Percentiles rank a stretch among this genome's conserved stretches.
These are phyloP conservation scores for Thymus mandschuricus DNA, from an alignment of 257 asterid genomes.

Conservation along the genomic window DNA sequence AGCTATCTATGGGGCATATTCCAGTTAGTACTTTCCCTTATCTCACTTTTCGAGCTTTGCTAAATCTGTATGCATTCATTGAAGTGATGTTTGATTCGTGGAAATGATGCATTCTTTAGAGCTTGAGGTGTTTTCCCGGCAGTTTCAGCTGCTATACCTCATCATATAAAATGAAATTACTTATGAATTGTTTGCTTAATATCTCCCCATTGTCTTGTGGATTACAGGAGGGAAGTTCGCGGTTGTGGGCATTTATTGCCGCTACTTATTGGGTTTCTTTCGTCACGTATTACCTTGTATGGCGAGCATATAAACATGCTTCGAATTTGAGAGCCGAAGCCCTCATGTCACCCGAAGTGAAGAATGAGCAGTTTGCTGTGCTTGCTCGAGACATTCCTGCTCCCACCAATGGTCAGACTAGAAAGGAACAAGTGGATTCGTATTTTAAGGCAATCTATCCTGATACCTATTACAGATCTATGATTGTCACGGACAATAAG, in stretches of 20 bases:
- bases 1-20: constrained; percentile 73
- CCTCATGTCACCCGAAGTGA: constrained; percentile 70
- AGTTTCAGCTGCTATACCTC: neutral
- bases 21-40: constrained; percentile 45
- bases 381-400: constrained; percentile 84
- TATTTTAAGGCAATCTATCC: constrained; percentile 78
- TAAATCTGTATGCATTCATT: neutral
- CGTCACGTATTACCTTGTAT: constrained; percentile 61
- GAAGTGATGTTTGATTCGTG: neutral
- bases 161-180: neutral
- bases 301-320: constrained; percentile 87
- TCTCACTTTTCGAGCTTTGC: neutral
- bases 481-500: constrained; percentile 72
- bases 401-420: constrained; percentile 53
- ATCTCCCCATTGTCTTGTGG: constrained; percentile 11
- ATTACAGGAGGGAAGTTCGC: constrained; percentile 53
- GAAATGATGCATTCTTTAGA: neutral
- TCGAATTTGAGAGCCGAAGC: constrained; percentile 70
- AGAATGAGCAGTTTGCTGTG: constrained; percentile 75
- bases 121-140: neutral
- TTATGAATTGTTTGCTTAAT: constrained; percentile 2
- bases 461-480: constrained; percentile 76
- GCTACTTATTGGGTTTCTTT: constrained; percentile 76
- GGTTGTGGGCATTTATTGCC: constrained; percentile 75
- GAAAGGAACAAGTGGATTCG: constrained; percentile 88